Evolutionary conservation across 2,329 filamentous ascomycete genomes (phyloP).

Genomic region (Periconia macrospinosa): DNA sequence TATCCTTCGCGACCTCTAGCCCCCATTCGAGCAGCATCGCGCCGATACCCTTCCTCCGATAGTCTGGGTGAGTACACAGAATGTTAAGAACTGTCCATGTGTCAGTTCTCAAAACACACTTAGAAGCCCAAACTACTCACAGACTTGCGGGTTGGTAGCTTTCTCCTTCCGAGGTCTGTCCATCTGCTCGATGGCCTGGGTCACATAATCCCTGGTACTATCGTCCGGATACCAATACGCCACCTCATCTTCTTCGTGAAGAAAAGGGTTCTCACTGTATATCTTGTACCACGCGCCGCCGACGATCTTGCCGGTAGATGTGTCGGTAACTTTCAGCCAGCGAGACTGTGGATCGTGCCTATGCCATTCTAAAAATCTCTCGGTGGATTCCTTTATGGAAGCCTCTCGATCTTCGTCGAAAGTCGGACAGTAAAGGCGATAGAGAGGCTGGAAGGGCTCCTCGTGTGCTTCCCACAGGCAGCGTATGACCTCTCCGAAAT

Average conservation of each 20-base stretch:
- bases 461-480: no score
- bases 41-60: no score
- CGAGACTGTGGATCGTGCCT: slow-evolving; percentile 19
- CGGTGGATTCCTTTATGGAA: slow-evolving; percentile 1
- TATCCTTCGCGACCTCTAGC: no score
- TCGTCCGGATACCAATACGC: slow-evolving; percentile 8
- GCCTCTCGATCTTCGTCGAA: background rate
- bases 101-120: no score
- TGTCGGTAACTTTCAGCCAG: slow-evolving; percentile 35
- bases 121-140: no score
- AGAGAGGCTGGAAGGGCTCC: no score
- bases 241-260: slow-evolving; percentile 14
- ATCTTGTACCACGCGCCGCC: slow-evolving; percentile 36
- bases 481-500: no score
- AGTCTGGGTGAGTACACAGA: no score
- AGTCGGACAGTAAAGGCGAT: background rate
- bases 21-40: no score
- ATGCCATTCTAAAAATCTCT: slow-evolving; percentile 2
- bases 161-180: background rate
- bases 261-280: slow-evolving; percentile 15
- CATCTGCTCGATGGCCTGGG: slow-evolving; percentile 4
- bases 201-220: slow-evolving; percentile 5
- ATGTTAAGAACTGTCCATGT: no score
- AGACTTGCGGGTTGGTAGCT: no score
- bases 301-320: slow-evolving; percentile 23